Percentiles rank a stretch among this genome's conserved stretches.
These are phyloP conservation scores for Melastoma candidum DNA, from an alignment of 441 rosid species.

Conservation along the genomic window DNA sequence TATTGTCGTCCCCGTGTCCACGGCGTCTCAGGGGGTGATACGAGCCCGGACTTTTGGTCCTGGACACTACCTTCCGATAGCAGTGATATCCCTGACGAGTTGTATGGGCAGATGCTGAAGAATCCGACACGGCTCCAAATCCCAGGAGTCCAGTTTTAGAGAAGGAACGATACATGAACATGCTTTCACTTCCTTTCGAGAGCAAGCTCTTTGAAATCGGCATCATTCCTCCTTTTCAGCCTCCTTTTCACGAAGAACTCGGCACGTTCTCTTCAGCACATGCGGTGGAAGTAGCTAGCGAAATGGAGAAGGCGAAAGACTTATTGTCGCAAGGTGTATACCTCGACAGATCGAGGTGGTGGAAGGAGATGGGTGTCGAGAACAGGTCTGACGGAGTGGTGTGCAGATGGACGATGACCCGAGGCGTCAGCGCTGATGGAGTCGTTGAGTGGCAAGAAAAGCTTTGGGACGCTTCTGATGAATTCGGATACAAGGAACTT, in stretches of 20 bases:
- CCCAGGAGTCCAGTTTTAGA: slow-evolving; percentile 36
- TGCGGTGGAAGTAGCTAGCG: slow-evolving; percentile 69
- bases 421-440: slow-evolving; percentile 73
- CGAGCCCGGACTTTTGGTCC: slow-evolving; percentile 97
- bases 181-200: slow-evolving; percentile 69
- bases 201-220: slow-evolving; percentile 38
- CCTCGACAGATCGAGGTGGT: slow-evolving; percentile 69
- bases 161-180: slow-evolving; percentile 45
- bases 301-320: slow-evolving; percentile 44
- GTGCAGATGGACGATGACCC: slow-evolving; percentile 85
- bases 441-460: slow-evolving; percentile 92
- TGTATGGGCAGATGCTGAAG: slow-evolving; percentile 20
- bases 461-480: slow-evolving; percentile 94
- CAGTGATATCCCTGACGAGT: slow-evolving; percentile 18
- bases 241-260: slow-evolving; percentile 30
- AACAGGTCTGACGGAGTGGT: slow-evolving; percentile 70
- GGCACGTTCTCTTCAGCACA: slow-evolving; percentile 41
- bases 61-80: slow-evolving; percentile 59
- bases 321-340: slow-evolving; percentile 37
- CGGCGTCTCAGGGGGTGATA: slow-evolving; percentile 36
- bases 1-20: slow-evolving; percentile 27
- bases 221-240: slow-evolving; percentile 64
- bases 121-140: slow-evolving; percentile 25
- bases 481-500: slow-evolving; percentile 83
- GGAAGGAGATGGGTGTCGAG: slow-evolving; percentile 82